A percentile compares a stretch with the other conserved stretches of the same genome.
Evolutionary conservation across 495 filamentous ascomycete species (phyloP).

Genomic region (Hypoxylon rickii): DNA sequence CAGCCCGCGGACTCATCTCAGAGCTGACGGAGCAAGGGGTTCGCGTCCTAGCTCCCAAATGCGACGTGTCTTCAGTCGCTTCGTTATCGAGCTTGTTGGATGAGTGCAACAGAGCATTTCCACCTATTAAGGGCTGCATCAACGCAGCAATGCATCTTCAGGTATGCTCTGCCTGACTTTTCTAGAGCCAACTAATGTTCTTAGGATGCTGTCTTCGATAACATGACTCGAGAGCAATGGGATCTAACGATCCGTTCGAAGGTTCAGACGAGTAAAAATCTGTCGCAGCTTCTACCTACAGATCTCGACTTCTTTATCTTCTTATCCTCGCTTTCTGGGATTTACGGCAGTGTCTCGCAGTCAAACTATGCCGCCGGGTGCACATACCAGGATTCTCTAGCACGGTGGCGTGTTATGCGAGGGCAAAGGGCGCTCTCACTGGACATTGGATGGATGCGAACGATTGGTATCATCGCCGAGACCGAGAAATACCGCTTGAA

Average conservation of each 20-base stretch:
- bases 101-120: too few relatives aligned
- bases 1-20: constrained; percentile 20
- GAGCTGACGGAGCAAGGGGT: constrained; percentile 24
- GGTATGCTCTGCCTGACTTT: too few relatives aligned
- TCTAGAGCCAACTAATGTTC: too few relatives aligned
- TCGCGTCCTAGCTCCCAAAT: constrained; percentile 31
- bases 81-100: too few relatives aligned
- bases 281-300: constrained; percentile 50
- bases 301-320: constrained; percentile 62
- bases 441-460: constrained; percentile 45
- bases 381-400: constrained; percentile 52
- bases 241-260: constrained; percentile 43
- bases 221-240: constrained; percentile 50
- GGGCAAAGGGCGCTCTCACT: constrained; percentile 41
- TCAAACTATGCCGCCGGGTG: constrained; percentile 61
- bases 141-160: constrained; percentile 52
- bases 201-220: constrained; percentile 49
- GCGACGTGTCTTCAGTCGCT: too few relatives aligned
- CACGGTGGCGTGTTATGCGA: constrained; percentile 34
- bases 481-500: background rate
- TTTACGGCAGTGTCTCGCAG: constrained; percentile 54
- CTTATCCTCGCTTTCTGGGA: constrained; percentile 45
- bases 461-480: constrained; percentile 24
- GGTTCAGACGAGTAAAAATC: constrained; percentile 48
- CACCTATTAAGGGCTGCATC: constrained; percentile 56